phyloP scores from a whole-genome alignment of 2,329 filamentous ascomycete genomes.

The Fusarium sp. region DNA sequence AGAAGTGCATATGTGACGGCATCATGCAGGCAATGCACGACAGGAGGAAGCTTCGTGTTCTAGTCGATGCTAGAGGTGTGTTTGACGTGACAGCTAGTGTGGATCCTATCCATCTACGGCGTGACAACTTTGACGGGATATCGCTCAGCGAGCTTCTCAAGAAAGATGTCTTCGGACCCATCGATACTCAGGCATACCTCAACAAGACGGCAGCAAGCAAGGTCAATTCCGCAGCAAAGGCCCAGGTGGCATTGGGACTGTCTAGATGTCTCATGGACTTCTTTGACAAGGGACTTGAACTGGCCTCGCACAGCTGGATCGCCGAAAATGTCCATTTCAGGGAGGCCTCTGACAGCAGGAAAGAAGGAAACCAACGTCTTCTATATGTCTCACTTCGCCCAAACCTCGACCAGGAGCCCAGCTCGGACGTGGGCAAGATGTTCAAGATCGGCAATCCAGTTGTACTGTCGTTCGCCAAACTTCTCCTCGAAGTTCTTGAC shows the following conservation, averaged over 20 bases:
- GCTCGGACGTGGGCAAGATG: neutral
- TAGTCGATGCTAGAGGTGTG: neutral
- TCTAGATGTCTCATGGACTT: no score
- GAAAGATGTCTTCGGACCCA: neutral
- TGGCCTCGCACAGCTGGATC: neutral
- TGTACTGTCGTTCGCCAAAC: neutral
- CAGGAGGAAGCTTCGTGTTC: neutral
- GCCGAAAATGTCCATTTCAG: neutral
- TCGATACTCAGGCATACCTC: neutral
- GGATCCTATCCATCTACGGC: neutral
- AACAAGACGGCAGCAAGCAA: neutral
- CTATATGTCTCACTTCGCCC: neutral
- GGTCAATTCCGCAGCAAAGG: neutral
- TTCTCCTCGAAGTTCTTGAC: neutral
- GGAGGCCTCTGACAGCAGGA: accelerated
- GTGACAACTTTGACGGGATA: neutral
- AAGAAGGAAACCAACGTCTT: accelerated
- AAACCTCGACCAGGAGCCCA: neutral
- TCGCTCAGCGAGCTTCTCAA: neutral
- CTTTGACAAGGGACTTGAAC: neutral
- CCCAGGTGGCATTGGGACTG: no score
- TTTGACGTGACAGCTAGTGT: neutral
- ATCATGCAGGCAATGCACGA: neutral
- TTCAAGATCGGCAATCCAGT: neutral
- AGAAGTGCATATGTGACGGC: neutral